These are phyloP conservation scores for Oxalis stricta DNA, from an alignment of 441 rosid species.

Conservation along the genomic window DNA sequence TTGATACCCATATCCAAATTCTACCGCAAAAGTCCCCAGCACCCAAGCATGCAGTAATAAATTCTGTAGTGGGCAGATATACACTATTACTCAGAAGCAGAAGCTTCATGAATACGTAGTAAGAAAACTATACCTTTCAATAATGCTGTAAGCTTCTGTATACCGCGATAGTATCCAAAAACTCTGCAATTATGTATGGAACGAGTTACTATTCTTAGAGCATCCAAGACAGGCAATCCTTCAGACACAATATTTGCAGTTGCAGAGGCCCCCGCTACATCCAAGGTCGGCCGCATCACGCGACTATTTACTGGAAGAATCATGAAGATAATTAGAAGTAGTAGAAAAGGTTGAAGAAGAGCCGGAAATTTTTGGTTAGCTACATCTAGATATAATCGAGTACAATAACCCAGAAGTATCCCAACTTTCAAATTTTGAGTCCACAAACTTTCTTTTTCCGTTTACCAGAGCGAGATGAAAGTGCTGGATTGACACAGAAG, in stretches of 20 bases:
- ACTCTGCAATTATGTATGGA: slow-evolving; percentile 69
- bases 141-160: slow-evolving; percentile 55
- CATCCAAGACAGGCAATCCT: slow-evolving; percentile 46
- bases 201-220: slow-evolving; percentile 38
- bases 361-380: too few species aligned
- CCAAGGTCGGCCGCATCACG: slow-evolving; percentile 17
- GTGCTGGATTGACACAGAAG: too few species aligned
- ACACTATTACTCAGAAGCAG: slow-evolving; percentile 3
- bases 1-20: too few species aligned
- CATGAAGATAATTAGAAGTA: slow-evolving; percentile 7
- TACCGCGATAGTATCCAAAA: slow-evolving; percentile 56
- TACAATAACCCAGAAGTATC: too few species aligned
- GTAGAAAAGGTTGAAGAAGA: not conserved
- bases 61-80: too few species aligned
- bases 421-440: too few species aligned
- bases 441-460: too few species aligned
- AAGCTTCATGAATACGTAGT: not conserved
- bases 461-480: too few species aligned
- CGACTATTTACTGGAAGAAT: slow-evolving; percentile 31
- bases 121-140: slow-evolving; percentile 43
- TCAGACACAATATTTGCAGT: slow-evolving; percentile 30
- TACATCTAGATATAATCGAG: too few species aligned
- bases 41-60: too few species aligned
- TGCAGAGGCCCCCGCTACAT: slow-evolving; percentile 25
- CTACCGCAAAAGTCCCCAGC: too few species aligned